Evolutionary conservation across 106 monocot genomes (phyloP), one percentile per base, ranked within the genome.

Genomic region (Dendrobium catenatum): DNA sequence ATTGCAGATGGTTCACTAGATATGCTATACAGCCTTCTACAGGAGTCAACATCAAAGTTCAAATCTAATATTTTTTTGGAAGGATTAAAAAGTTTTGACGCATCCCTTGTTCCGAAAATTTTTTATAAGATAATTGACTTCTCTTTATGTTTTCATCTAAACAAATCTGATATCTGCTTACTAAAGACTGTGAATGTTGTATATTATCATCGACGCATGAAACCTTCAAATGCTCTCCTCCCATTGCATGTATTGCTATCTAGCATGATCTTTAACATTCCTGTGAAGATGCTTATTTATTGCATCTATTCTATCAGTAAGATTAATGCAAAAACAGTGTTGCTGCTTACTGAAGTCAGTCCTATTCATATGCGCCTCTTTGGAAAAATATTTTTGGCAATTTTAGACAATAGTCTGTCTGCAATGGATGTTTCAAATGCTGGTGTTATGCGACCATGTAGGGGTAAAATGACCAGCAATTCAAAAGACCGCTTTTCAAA

Each of bases 141-240:
- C 58, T 81, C 83, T 9, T 59, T 68, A 19, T 10, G 31, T 77
- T 89, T 85, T 37, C 84, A 84, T 79, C 77, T 83, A 42, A 83
- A 91, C 81, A 55, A 82, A 86, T 91, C 86, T 56, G 87, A 91
- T 80, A 15, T 9, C 27, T 98, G 89, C 86, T 87, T 98, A 76
- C 79, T 89, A 55, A 91, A 88, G 72, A 37, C 78, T 76, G 82
- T 93, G 17, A 77, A 84, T 78, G 77, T 80, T 75, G 81, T 90
- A 6, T 78, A 88, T 79, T 80, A n/a, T 29, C 83, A 84, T 56
- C 84, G 54, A 80, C 42, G 73, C 81, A n/a, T 46, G 43, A 83
- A 79, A 73, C 64, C 85, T 64, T 24, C 16, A 7, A 19, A 86
- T 67, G 33, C 76, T 58, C 2, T 80, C 27, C 83, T 93, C 82